phyloP scores from a whole-genome alignment of 208 protist genomes.

The Leishmania martiniquensis region DNA sequence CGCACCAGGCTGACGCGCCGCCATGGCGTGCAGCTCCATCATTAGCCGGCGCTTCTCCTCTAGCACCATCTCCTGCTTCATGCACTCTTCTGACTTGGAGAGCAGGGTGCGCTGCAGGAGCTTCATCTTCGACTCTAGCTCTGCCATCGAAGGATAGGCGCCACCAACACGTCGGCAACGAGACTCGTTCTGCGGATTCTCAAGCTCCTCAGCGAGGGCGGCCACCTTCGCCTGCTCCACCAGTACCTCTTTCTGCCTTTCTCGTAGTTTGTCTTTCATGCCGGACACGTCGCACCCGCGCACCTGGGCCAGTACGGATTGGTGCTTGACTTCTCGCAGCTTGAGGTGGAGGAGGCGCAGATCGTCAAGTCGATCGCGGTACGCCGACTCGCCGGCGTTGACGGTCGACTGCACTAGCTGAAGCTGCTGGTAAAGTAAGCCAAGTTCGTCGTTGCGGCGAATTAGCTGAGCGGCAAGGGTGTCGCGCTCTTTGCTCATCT shows the following conservation, averaged over 20 bases:
- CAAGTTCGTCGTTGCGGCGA: constrained; percentile 98
- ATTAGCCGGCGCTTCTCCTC: constrained; percentile 97
- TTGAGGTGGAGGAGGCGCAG: constrained; percentile 76
- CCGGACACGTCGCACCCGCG: constrained; percentile 79
- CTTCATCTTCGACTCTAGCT: constrained; percentile 96
- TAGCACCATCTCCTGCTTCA: constrained; percentile 95
- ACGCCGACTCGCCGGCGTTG: constrained; percentile 95
- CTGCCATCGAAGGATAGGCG: constrained; percentile 90
- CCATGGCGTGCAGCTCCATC: constrained; percentile 94
- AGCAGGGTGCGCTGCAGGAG: constrained; percentile 97
- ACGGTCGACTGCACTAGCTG: constrained; percentile 95
- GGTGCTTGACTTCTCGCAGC: constrained; percentile 91
- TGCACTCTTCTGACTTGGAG: constrained; percentile 97
- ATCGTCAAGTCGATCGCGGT: constrained; percentile 86
- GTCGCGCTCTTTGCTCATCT: constrained; percentile 96
- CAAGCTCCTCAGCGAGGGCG: constrained; percentile 97
- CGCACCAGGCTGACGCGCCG: constrained; percentile 95
- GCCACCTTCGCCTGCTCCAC: constrained; percentile 85
- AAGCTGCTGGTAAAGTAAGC: constrained; percentile 98
- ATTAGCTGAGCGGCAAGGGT: constrained; percentile 97
- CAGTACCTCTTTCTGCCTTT: constrained; percentile 50
- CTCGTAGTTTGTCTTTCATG: constrained; percentile 47
- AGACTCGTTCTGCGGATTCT: constrained; percentile 93
- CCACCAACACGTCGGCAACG: constrained; percentile 95
- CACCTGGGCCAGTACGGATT: constrained; percentile 81